These are phyloP conservation scores for Penicillium crystallinum DNA, from an alignment of 495 filamentous ascomycete genomes.

Conservation along the genomic window DNA sequence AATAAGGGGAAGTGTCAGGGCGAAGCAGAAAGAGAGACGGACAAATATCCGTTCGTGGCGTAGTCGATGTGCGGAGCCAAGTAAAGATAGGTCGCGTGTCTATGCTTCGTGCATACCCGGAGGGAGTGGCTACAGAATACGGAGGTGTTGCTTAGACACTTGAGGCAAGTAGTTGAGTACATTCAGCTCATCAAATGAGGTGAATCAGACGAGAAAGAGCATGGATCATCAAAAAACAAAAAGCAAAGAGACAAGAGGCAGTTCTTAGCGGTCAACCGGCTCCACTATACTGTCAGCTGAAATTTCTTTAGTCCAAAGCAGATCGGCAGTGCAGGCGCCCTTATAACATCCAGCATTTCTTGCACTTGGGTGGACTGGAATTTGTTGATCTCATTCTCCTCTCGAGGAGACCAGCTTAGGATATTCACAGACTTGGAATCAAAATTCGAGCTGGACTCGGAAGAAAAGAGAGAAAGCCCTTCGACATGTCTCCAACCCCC, in stretches of 20 bases:
- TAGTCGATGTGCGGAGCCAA: background rate
- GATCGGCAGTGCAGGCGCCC: background rate
- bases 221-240: background rate
- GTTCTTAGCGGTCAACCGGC: background rate
- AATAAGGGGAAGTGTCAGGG: too few species aligned
- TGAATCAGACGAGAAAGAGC: too few species aligned
- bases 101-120: background rate
- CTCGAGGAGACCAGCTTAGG: background rate
- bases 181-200: too few species aligned
- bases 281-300: background rate
- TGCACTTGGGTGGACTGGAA: background rate
- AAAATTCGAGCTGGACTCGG: background rate
- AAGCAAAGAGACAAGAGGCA: background rate
- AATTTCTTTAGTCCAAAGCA: background rate
- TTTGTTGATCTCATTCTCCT: background rate
- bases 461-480: background rate
- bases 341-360: background rate
- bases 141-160: too few species aligned
- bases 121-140: too few species aligned
- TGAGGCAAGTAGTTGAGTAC: too few species aligned
- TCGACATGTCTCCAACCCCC: background rate
- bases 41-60: background rate
- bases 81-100: background rate
- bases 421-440: background rate
- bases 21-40: background rate